Base-by-base conservation (phyloP, 1,284 basidiomycete species). In the Paramarasmius palmivorus region DNA sequence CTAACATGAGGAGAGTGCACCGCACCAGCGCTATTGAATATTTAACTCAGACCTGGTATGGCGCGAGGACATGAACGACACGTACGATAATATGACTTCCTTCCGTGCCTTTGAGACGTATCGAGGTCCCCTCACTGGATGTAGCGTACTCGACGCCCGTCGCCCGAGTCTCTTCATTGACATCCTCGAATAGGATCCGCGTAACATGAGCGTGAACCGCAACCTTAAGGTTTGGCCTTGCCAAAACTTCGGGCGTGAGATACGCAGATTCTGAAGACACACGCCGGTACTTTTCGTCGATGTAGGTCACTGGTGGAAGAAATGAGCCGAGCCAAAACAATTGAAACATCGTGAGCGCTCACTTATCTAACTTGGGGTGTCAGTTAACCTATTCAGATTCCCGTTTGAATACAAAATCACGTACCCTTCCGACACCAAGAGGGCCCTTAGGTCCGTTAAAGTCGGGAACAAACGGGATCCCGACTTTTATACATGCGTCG, bases 181-280 rank as follows among this genome's bases (percentile, higher is more conserved):
- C 63, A 3, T 68, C 72, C 52, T 86, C 83, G 63, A 91, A 90
- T 2, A 86, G 53, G 19, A 89, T 68, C 23, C 73, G 76, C 8
- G 80, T 83, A 12, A 78, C 83, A 15, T 74, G 73, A 0, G 83
- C 78, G 39, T 76, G 69, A 8, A 78, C 76, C 1, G 75, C 74
- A 25, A 90, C 77, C 26, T 73, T 84, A 26, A 90, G 71, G 60
- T 90, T 89, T 15, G 77, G 76, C 37, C 87, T 75, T 2, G 74
- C 71, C 7, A 88, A 73, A 1, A 87, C 86, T 0, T 79, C 73
- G 1, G 77, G 68, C 0, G 85, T 87, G 23, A 90, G 73, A 61
- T 90, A 90, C 0, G 82, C 83, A 1, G 77, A 69, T 61, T 88
- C 84, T 0, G 83, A 76, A 1, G 84, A 82, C 2, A 83, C 82